Conservation (phyloP, 2,329 filamentous ascomycete genomes). For the Cadophora malorum region DNA sequence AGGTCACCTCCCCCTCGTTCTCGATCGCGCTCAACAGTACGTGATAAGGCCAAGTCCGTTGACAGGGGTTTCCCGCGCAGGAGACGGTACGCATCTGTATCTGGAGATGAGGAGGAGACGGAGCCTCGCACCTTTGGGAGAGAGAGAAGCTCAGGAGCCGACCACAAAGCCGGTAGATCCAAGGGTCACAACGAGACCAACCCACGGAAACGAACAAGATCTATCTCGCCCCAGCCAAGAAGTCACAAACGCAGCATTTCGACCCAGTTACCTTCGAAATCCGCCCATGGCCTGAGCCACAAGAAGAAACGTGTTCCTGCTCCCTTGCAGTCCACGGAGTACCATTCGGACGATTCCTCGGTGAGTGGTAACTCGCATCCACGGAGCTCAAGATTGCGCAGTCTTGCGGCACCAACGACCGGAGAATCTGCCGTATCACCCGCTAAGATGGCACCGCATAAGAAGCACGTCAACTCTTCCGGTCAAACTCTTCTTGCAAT, state of each 20-base stretch:
- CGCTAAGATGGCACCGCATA: conserved; percentile 73
- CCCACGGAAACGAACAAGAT: conserved; percentile 47
- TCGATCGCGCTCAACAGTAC: conserved; percentile 29
- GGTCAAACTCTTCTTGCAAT: conserved; percentile 90
- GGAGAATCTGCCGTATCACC: conserved; percentile 69
- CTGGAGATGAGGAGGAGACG: conserved; percentile 42
- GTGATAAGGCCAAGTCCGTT: conserved; percentile 48
- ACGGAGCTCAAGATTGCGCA: conserved; percentile 63
- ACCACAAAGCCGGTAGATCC: conserved; percentile 37
- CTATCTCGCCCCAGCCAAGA: conserved; percentile 64
- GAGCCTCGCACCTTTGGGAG: conserved; percentile 32
- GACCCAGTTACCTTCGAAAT: conserved; percentile 63
- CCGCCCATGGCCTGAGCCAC: conserved; percentile 59
- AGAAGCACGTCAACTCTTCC: conserved; percentile 90
- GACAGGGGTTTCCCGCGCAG: conserved; percentile 46
- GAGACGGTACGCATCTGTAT: conserved; percentile 49
- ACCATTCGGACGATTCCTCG: conserved; percentile 72
- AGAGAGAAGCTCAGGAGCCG: conserved; percentile 39
- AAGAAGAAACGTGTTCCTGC: conserved; percentile 69
- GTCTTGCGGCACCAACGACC: conserved; percentile 60
- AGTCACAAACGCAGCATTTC: conserved; percentile 69
- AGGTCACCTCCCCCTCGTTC: conserved; percentile 44
- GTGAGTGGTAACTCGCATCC: conserved; percentile 65
- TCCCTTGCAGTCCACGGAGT: conserved; percentile 66
- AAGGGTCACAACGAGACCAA: conserved; percentile 33